A percentile compares a stretch with the other conserved stretches of the same genome.
These are phyloP conservation scores for Microcos paniculata DNA, from an alignment of 345 rosid species.

Conservation along the genomic window DNA sequence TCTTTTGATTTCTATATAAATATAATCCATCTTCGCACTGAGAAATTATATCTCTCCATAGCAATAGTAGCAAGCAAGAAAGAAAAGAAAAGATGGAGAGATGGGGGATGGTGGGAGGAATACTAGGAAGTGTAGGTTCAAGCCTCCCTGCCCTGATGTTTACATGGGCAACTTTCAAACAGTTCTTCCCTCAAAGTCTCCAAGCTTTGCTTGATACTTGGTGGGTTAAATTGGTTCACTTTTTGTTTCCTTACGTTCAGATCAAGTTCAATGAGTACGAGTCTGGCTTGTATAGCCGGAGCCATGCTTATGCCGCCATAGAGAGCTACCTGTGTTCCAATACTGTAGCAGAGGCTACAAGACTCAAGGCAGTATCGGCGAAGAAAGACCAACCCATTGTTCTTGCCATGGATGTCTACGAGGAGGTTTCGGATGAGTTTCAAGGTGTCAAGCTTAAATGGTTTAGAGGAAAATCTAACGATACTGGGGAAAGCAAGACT, in stretches of 20 bases:
- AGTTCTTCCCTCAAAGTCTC: not conserved
- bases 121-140: not conserved
- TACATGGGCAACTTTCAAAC: not conserved
- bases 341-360: slow-evolving; percentile 36
- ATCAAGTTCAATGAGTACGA: slow-evolving; percentile 41
- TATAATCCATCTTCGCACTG: too few relatives aligned
- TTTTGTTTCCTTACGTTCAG: slow-evolving; percentile 36
- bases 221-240: not conserved
- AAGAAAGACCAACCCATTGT: slow-evolving; percentile 37
- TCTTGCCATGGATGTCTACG: slow-evolving; percentile 42
- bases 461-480: slow-evolving; percentile 32
- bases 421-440: slow-evolving; percentile 43
- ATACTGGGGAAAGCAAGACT: not conserved
- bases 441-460: slow-evolving; percentile 38
- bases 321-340: slow-evolving; percentile 40
- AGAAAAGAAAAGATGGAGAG: not conserved
- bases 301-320: slow-evolving; percentile 36
- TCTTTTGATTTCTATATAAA: too few relatives aligned
- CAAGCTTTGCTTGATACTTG: too few relatives aligned
- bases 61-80: not conserved
- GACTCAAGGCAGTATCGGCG: slow-evolving; percentile 39
- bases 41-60: not conserved
- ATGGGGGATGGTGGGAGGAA: not conserved
- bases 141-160: not conserved
- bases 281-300: slow-evolving; percentile 25